Conservation (phyloP, 2,329 filamentous ascomycete genomes). For the Aspergillus sp. region DNA sequence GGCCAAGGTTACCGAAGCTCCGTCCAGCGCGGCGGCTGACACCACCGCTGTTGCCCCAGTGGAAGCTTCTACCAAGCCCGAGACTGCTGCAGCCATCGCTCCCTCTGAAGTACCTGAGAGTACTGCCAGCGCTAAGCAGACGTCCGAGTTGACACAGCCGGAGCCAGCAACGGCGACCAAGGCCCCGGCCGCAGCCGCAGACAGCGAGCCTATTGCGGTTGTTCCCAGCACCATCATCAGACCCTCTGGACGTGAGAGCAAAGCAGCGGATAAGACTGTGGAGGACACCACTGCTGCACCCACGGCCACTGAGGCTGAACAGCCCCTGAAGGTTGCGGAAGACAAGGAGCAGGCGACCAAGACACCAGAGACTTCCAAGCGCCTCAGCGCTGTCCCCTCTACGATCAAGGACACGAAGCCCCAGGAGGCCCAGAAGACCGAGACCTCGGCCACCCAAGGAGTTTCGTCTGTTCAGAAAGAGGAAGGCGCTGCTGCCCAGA, state of each 20-base stretch:
- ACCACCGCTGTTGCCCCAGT: background rate
- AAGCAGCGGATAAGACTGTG: background rate
- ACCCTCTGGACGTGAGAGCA: background rate
- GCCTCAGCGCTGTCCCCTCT: constrained; percentile 24
- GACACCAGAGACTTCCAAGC: constrained; percentile 17
- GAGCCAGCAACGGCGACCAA: background rate
- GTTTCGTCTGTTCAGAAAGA: background rate
- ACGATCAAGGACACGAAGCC: constrained; percentile 23
- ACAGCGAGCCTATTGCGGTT: background rate
- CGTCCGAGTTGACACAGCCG: background rate
- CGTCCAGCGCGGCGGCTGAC: background rate
- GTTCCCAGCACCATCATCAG: constrained; percentile 1
- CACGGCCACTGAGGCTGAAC: constrained; percentile 1
- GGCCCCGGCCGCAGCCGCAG: background rate
- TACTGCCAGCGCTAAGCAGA: background rate
- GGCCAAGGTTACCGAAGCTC: background rate
- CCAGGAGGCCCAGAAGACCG: constrained; percentile 23
- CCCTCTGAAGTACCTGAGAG: background rate
- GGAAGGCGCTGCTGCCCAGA: constrained; percentile 12
- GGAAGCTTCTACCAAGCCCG: background rate
- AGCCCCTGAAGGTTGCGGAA: constrained; percentile 11
- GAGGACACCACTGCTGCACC: background rate
- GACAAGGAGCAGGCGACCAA: constrained; percentile 18
- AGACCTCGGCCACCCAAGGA: constrained; percentile 8
- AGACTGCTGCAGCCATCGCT: background rate